Conservation (phyloP, 2,329 filamentous ascomycete genomes). For the Ophiocordyceps sinensis region DNA sequence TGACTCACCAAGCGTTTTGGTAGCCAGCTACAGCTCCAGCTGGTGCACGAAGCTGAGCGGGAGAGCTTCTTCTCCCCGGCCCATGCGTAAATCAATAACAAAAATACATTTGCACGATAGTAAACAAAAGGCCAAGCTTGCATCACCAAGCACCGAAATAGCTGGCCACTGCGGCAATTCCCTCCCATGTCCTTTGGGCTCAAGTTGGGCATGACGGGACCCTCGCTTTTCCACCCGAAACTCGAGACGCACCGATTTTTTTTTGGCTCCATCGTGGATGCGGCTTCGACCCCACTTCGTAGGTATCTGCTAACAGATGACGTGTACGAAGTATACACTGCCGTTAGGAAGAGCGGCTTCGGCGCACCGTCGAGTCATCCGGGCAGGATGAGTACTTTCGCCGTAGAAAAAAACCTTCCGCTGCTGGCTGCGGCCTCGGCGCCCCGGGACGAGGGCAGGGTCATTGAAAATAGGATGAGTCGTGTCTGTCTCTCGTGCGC, state of each 20-base stretch:
- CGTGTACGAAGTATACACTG: slow-evolving; percentile 12
- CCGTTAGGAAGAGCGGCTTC: neutral
- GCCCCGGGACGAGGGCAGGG: too few relatives aligned
- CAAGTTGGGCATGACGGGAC: slow-evolving; percentile 12
- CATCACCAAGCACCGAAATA: too few relatives aligned
- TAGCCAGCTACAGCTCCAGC: too few relatives aligned
- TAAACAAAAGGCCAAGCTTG: too few relatives aligned
- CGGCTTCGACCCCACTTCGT: slow-evolving; percentile 1
- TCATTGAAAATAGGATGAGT: too few relatives aligned
- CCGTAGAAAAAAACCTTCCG: too few relatives aligned
- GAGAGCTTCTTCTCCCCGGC: too few relatives aligned
- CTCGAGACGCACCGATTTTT: slow-evolving; percentile 11
- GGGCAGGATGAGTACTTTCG: neutral
- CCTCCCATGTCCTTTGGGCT: slow-evolving; percentile 10
- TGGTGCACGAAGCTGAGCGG: too few relatives aligned
- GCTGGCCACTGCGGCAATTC: neutral
- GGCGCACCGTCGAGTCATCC: neutral
- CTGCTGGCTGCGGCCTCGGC: too few relatives aligned
- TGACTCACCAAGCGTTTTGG: too few relatives aligned
- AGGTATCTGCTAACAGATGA: slow-evolving; percentile 14
- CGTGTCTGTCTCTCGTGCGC: neutral
- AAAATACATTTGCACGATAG: too few relatives aligned
- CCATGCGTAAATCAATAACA: too few relatives aligned
- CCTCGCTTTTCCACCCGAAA: slow-evolving; percentile 4
- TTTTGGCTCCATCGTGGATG: slow-evolving; percentile 5